Percentiles rank a stretch among this genome's conserved stretches.
Conservation (phyloP, 2,329 filamentous ascomycete genomes). For the Xylariaceae sp. region DNA sequence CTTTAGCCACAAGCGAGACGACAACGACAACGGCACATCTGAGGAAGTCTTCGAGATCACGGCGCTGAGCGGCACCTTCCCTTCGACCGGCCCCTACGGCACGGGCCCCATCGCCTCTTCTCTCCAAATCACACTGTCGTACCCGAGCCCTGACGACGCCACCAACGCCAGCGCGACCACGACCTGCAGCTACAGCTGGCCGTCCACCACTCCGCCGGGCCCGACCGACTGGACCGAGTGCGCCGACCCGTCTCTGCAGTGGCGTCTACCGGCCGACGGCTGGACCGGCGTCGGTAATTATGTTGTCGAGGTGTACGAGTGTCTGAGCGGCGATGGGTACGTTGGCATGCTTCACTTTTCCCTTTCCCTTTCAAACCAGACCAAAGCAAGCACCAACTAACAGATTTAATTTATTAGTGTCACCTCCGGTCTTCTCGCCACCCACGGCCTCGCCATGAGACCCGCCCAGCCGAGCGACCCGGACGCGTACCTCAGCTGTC, state of each 20-base stretch:
- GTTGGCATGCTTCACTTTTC: background rate
- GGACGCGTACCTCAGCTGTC: constrained; percentile 10
- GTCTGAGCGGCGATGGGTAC: constrained; percentile 5
- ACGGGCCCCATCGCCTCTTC: constrained; percentile 7
- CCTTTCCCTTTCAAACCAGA: no score
- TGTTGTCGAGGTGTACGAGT: constrained; percentile 8
- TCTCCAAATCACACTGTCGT: constrained; percentile 9
- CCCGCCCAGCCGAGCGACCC: constrained; percentile 5
- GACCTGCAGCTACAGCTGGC: constrained; percentile 6
- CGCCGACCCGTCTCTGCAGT: constrained; percentile 5
- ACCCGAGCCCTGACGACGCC: constrained; percentile 1
- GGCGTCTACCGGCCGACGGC: constrained; percentile 6
- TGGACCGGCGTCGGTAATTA: constrained; percentile 6
- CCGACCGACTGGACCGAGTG: constrained; percentile 9
- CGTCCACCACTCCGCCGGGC: constrained; percentile 1
- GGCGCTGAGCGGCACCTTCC: constrained; percentile 3
- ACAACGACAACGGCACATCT: background rate
- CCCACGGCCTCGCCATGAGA: constrained; percentile 6
- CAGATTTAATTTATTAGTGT: no score
- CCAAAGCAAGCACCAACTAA: no score
- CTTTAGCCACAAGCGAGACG: background rate
- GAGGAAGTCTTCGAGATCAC: constrained; percentile 9
- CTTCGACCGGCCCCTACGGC: constrained; percentile 3
- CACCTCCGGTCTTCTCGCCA: constrained; percentile 6
- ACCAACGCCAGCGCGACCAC: constrained; percentile 2